A percentile compares a stretch with the other conserved stretches of the same genome.
Conservation (phyloP, 306 rosid genomes). For the Gleditsia sinensis region DNA sequence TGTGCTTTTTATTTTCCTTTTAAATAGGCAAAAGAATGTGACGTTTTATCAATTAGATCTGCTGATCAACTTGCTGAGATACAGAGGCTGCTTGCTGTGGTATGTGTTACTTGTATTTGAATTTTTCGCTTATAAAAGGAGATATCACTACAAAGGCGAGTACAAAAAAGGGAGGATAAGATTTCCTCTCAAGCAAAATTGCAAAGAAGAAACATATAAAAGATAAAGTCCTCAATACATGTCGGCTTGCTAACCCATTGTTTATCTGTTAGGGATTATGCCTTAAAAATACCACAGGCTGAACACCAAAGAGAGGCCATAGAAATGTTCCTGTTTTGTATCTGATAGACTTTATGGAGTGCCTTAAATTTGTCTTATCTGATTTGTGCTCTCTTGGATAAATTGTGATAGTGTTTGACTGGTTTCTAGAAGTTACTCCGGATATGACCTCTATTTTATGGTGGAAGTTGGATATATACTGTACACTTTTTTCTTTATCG, state of each 20-base stretch:
- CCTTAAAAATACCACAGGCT: not conserved
- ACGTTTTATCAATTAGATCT: constrained; percentile 54
- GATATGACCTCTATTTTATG: not conserved
- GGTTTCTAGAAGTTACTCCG: not conserved
- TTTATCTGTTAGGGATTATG: not conserved
- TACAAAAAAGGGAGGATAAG: not conserved
- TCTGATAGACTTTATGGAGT: not conserved
- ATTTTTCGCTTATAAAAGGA: not conserved
- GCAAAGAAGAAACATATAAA: not conserved
- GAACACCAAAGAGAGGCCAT: not conserved
- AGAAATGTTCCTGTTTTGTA: not conserved
- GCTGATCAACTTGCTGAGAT: constrained; percentile 67
- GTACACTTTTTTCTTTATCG: not conserved
- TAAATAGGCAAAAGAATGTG: constrained; percentile 76
- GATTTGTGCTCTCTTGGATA: constrained; percentile 8
- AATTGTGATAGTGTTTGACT: not conserved
- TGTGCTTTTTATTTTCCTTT: not conserved
- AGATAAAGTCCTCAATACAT: not conserved
- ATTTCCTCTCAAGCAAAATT: not conserved
- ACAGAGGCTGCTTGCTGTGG: constrained; percentile 69
- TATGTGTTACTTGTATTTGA: constrained; percentile 41
- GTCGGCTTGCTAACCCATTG: not conserved
- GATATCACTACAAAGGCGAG: not conserved
- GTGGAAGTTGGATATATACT: not conserved
- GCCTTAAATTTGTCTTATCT: constrained; percentile 1